Evolutionary conservation across 305 asterid genomes (phyloP), one percentile per base, ranked within the genome.

Genomic region (Vinca major): DNA sequence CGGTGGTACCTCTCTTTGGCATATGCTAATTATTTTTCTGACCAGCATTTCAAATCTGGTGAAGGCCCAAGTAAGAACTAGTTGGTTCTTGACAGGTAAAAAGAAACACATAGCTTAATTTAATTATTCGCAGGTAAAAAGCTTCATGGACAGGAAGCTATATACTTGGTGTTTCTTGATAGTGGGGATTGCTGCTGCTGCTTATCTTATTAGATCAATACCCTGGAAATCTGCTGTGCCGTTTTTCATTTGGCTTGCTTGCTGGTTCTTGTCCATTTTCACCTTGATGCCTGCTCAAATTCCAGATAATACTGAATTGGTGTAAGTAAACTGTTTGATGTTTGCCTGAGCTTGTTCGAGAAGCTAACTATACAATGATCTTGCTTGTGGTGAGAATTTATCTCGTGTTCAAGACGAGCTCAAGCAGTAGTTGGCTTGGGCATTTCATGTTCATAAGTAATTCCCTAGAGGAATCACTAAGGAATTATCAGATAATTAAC

Each of bases 221-320:
- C 84, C 87, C 43, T 79, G 84, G 86, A 67, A 74, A 71, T 80
- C 88, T 48, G 75, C 83, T 69, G 71, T 88, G 75, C 92, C 95
- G 20, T 48, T 80, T 77, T 86, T 84, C 73, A 75, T 87, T 55
- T 89, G 90, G 91, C 71, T 85, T 8, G 79, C 95, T 7, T 86
- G 89, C 74, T 93, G 95, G 95, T 87, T 84, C 77, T 78, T 93
- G 78, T 89, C 99, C 20, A 43, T 78, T 61, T 93, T 93, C 73
- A 93, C 97, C 54, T 78, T 93, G 89, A 89, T 93, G 95, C 97
- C 99, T 67, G 94, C 97, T 75, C 92, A 93, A 87, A 93, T 93
- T 84, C 97, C 98, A 55, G 98, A 93, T 76, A 89, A 90, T 77
- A 90, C 94, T 74, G 69, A 68, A 65, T 82, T 93, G 48, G 98